Evolutionary conservation across 441 rosid species (phyloP).

Genomic region (Pelargonium myrrhifolium): DNA sequence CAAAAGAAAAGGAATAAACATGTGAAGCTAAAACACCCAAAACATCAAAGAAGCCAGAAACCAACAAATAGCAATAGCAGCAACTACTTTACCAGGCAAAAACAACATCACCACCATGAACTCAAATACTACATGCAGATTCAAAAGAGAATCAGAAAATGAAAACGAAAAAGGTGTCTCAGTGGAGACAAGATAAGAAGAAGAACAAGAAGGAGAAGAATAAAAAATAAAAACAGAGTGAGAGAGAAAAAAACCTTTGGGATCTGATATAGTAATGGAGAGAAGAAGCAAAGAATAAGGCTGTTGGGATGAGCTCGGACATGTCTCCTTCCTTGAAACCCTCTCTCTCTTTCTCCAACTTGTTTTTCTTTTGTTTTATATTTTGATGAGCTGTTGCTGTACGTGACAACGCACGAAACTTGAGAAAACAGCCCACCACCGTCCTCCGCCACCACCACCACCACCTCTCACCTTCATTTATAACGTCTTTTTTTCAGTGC

Average conservation of each 20-base stretch:
- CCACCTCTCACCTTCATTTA: neutral
- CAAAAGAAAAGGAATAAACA: neutral
- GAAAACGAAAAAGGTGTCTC: too few relatives aligned
- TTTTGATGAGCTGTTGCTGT: neutral
- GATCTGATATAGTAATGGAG: constrained; percentile 18
- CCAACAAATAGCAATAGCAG: neutral
- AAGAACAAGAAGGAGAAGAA: neutral
- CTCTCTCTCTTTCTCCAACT: neutral
- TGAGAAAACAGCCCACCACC: neutral
- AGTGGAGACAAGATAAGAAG: neutral
- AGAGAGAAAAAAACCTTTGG: constrained; percentile 22
- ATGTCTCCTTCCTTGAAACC: constrained; percentile 37
- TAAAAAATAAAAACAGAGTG: constrained; percentile 1
- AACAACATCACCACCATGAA: constrained; percentile 14
- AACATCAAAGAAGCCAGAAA: constrained; percentile 7
- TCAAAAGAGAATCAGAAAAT: too few relatives aligned
- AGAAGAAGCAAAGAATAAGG: constrained; percentile 25
- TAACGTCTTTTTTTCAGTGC: constrained; percentile 8
- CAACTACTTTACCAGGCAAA: constrained; percentile 15
- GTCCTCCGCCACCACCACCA: neutral
- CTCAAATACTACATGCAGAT: constrained; percentile 24
- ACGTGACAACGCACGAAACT: neutral
- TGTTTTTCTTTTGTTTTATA: neutral
- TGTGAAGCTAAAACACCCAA: constrained; percentile 5
- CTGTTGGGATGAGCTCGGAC: constrained; percentile 34